Evolutionary conservation across 2,329 filamentous ascomycete genomes (phyloP), one percentile per base, ranked within the genome.

Genomic region (Fusarium pilosicola): DNA sequence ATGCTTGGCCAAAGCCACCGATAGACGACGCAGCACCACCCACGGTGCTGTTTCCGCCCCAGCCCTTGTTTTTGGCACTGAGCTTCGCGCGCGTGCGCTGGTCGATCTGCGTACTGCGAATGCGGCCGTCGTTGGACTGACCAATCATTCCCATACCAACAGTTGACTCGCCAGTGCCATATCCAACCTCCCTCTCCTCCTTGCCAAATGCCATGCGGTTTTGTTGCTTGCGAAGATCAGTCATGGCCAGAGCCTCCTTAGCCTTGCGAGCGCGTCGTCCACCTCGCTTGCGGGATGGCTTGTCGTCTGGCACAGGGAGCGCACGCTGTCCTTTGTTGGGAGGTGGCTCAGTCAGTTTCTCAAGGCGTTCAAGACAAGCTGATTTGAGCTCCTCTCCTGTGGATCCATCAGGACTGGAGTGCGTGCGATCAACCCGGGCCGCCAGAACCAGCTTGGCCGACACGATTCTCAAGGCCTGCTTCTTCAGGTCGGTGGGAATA

Each of bases 191-290:
- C 77, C 91, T 92, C 83, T 99, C 96, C 82, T 98, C 96, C 81
- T 97, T 96, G 66, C 95, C 95, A 79, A 99, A 99, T 0, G 92
- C 94, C 89, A 99, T 92, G 61, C 96, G 90, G 84, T 99, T 99
- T 83, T 98, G 96, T 9, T 95, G 95, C 82, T 98, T 98, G 74
- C 95, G 92, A 36, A 99, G 86, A 62, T 99, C 96, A 1, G 96
- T 99, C 94, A 98, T 97, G 68, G 96, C 96, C 12, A 94, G 94
- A 8, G 96, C 95, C 83, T 97, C 96, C 88, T 99, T 99, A 68
- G 96, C 96, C 83, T 97, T 97, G 65, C 96, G 88, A 18, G 95
- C 96, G 74, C 95, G 88, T 62, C 96, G 88, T 58, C 96, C 96
- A 82, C 96, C 96, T 74, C 96, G 93, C 82, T 99, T 99, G 39